phyloP scores from a whole-genome alignment of 257 asterid species.

The Petunia secreta region DNA sequence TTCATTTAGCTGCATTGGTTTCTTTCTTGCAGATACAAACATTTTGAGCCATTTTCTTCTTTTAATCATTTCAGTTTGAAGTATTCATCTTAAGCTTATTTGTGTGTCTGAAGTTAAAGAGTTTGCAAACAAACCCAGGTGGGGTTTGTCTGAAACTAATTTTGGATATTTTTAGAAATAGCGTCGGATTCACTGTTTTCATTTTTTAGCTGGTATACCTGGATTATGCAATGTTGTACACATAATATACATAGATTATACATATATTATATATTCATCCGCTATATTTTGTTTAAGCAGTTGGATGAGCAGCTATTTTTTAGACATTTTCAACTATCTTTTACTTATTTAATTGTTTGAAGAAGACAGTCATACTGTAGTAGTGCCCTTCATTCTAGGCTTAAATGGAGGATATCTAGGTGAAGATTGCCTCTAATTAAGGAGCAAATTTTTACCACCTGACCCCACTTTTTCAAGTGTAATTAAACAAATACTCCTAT shows the following conservation, averaged over 20 bases:
- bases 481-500: conserved; percentile 26
- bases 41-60: conserved; percentile 13
- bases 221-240: too few species aligned
- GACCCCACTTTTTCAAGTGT: conserved; percentile 44
- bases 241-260: too few species aligned
- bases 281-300: too few species aligned
- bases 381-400: not conserved
- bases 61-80: not conserved
- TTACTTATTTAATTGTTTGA: not conserved
- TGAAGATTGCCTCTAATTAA: conserved; percentile 43
- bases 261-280: too few species aligned
- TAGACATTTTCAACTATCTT: not conserved
- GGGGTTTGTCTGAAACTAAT: not conserved
- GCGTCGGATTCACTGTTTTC: too few species aligned
- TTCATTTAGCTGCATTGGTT: conserved; percentile 19
- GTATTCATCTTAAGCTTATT: conserved; percentile 1
- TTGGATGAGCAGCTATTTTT: too few species aligned
- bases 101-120: conserved; percentile 22
- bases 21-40: not conserved
- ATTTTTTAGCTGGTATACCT: too few species aligned
- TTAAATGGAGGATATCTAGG: conserved; percentile 23
- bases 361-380: not conserved
- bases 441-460: conserved; percentile 27
- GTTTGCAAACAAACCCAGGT: not conserved
- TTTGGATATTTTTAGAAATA: too few species aligned